Base-by-base conservation (phyloP, 164 flowering plant species). In the Euptelea pleiosperma region DNA sequence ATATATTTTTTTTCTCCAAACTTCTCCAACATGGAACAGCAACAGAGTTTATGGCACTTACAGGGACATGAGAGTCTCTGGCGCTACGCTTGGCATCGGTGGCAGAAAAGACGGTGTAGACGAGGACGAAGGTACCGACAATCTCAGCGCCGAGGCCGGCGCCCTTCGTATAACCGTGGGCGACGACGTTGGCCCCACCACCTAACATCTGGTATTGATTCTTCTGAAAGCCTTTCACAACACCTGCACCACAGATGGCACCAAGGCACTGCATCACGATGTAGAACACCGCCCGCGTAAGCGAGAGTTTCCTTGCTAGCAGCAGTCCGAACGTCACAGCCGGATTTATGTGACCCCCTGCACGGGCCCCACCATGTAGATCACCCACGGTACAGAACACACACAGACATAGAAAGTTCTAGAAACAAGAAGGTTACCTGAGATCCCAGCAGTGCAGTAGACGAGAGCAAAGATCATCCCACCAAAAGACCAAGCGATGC, bases 41-140 rank as follows among this genome's bases (percentile, higher is more conserved):
- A 29, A 3, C 34, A 25, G 30, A 56, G 21, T 7, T 10, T 22
- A 53, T 9, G 21, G 14, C 0, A 62, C 84, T 52, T 81, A 86
- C 96, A 26, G 96, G 96, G 48, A 89, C 96, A 58, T 86, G 93
- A 52, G 96, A 89, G 80, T 89, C 96, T 55, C 91, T 71, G 41
- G 93, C 96, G 62, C 58, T 89, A 19, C 91, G 79, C 75, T 89
- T 89, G 73, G 94, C 89, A 53, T 89, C 94, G 12, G 96, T 86
- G 56, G 93, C 96, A 0, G 96, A 88, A 77, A 88, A 88, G 30
- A 88, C 96, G 11, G 91, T 87, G 82, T 85, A 85, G 55, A 87
- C 96, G 22, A 87, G 91, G 12, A 87, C 79, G n/a, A 87, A 87
- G 42, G 96, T 86, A n/a, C 96, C 96, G 2, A 88, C 55, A 26